Conservation (phyloP, 176 grass and related monocot genomes). For the Ampelocalamus luodianensis region DNA sequence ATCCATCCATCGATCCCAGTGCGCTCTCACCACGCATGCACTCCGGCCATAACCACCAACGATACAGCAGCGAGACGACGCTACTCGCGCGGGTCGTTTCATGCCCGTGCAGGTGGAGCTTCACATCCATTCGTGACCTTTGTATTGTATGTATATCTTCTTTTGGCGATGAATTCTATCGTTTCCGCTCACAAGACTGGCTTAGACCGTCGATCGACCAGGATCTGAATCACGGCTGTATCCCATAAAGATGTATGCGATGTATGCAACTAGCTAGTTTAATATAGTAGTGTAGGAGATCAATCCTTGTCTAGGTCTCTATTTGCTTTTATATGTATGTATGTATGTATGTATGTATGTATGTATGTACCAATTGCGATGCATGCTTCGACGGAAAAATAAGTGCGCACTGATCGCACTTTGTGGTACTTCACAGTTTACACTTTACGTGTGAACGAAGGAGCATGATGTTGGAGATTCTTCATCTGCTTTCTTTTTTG, state of each 20-base stretch:
- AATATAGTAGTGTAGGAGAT: background rate
- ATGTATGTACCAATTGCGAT: no score
- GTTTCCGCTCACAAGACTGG: background rate
- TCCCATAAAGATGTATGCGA: background rate
- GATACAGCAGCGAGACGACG: background rate
- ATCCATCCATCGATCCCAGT: background rate
- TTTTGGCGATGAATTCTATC: background rate
- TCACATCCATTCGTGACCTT: background rate
- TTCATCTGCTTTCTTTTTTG: background rate
- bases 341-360: no score
- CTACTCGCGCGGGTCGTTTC: background rate
- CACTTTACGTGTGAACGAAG: background rate
- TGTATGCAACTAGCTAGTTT: background rate
- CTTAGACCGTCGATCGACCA: background rate
- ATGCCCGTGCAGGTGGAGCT: background rate
- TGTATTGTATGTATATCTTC: background rate
- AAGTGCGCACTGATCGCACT: background rate
- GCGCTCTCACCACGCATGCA: background rate
- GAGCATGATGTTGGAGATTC: background rate
- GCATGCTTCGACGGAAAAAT: background rate
- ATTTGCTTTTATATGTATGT: no score
- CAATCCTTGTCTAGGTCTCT: no score
- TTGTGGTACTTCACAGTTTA: background rate
- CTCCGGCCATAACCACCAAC: background rate
- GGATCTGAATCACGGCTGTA: background rate